Conservation (phyloP, 306 rosid genomes). For the Cucumis melo region DNA sequence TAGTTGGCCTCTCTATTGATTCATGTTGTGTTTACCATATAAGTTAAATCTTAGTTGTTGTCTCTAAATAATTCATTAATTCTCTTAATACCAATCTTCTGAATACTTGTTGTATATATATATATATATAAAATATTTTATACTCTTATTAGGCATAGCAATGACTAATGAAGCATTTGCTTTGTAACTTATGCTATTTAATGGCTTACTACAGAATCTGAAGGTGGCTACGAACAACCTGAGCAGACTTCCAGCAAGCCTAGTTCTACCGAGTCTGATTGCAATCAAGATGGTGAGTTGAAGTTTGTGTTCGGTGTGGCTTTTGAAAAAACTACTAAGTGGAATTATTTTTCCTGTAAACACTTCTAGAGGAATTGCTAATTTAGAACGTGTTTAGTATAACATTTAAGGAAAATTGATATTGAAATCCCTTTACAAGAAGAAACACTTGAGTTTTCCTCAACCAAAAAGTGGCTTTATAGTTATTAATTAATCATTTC, state of each 20-base stretch:
- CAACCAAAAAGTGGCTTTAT: neutral
- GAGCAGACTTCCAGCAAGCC: conserved; percentile 52
- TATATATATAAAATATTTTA: neutral
- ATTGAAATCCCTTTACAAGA: neutral
- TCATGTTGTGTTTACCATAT: neutral
- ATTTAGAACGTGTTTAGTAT: neutral
- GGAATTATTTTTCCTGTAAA: neutral
- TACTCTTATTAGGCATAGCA: neutral
- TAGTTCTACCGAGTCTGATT: conserved; percentile 47
- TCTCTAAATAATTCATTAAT: neutral
- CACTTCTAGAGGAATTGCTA: neutral
- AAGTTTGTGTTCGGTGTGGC: neutral
- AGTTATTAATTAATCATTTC: neutral
- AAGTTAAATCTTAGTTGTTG: neutral
- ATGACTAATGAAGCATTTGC: neutral
- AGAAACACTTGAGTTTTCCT: neutral
- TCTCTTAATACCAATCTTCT: neutral
- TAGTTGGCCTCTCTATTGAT: neutral
- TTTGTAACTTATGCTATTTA: neutral
- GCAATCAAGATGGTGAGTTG: conserved; percentile 54
- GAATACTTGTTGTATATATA: neutral
- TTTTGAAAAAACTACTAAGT: neutral
- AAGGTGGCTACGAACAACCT: conserved; percentile 58
- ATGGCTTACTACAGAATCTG: conserved; percentile 27
- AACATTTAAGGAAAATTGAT: too few species aligned